Percentiles rank a stretch among this genome's conserved stretches.
phyloP scores from a whole-genome alignment of 306 rosid genomes.

The Aeschynomene evenia region DNA sequence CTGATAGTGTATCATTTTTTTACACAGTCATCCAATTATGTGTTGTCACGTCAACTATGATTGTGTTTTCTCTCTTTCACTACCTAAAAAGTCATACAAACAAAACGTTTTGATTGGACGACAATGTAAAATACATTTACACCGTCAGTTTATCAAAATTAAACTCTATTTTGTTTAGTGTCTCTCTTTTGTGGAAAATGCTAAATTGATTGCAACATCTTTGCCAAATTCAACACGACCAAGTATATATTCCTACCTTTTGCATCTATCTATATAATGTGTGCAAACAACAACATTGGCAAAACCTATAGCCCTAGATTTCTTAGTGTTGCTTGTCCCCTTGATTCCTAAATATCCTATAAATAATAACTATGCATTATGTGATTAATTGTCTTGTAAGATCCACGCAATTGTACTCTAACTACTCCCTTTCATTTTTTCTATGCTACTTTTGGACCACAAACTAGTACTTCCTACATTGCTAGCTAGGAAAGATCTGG shows the following conservation, averaged over 20 bases:
- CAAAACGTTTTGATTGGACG: too few species aligned
- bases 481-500: too few species aligned
- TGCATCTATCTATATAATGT: not conserved
- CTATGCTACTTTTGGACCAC: not conserved
- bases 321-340: slow-evolving; percentile 32
- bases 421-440: not conserved
- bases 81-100: too few species aligned
- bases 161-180: too few species aligned
- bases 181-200: slow-evolving; percentile 4
- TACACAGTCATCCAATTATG: too few species aligned
- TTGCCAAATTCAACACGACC: slow-evolving; percentile 26
- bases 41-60: too few species aligned
- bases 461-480: too few species aligned
- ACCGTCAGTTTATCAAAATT: too few species aligned
- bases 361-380: slow-evolving; percentile 10
- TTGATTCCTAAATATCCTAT: slow-evolving; percentile 26
- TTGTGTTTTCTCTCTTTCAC: too few species aligned
- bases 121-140: too few species aligned
- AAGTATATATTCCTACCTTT: slow-evolving; percentile 8
- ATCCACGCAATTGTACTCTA: not conserved
- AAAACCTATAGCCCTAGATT: slow-evolving; percentile 20
- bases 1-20: too few species aligned
- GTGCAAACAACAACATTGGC: not conserved
- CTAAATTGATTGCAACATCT: slow-evolving; percentile 31
- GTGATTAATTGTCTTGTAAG: not conserved